A percentile compares a stretch with the other conserved stretches of the same genome.
phyloP scores from a whole-genome alignment of 2,329 filamentous ascomycete genomes.

The Botrytis aclada region DNA sequence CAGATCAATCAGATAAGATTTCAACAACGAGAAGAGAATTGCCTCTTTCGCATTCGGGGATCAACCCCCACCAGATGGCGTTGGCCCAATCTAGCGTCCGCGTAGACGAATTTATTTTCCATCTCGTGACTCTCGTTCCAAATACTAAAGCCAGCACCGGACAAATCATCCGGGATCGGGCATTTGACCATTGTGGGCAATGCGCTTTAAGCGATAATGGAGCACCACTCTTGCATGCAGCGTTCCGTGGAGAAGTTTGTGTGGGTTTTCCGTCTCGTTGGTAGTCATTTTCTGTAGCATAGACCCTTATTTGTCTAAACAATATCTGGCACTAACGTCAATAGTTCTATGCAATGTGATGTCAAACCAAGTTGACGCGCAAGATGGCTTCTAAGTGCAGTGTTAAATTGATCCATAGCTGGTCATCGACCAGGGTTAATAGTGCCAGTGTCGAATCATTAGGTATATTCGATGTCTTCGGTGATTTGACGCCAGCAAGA shows the following conservation, averaged over 20 bases:
- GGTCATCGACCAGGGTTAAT: not conserved
- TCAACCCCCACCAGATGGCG: not conserved
- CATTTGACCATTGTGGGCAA: not conserved
- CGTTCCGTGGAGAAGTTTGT: not conserved
- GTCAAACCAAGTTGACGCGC: not conserved
- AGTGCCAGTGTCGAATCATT: not conserved
- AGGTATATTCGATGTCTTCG: not conserved
- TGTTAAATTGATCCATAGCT: not conserved
- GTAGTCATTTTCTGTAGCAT: not conserved
- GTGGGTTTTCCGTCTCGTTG: not conserved
- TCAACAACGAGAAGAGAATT: not conserved
- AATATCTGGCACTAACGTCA: not conserved
- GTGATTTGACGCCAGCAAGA: not conserved
- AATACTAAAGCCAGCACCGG: not conserved
- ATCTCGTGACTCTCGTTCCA: not conserved
- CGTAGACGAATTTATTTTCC: not conserved
- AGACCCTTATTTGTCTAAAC: not conserved
- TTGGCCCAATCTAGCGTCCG: not conserved
- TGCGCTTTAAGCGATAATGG: not conserved
- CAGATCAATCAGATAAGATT: slow-evolving; percentile 9
- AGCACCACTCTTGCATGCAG: not conserved
- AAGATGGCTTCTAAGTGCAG: not conserved
- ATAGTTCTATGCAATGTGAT: not conserved
- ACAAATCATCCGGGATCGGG: not conserved
- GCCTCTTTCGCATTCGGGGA: not conserved